Evolutionary conservation across 2,329 filamentous ascomycete genomes (phyloP), one percentile per base, ranked within the genome.

Genomic region (Aaosphaeria arxii): DNA sequence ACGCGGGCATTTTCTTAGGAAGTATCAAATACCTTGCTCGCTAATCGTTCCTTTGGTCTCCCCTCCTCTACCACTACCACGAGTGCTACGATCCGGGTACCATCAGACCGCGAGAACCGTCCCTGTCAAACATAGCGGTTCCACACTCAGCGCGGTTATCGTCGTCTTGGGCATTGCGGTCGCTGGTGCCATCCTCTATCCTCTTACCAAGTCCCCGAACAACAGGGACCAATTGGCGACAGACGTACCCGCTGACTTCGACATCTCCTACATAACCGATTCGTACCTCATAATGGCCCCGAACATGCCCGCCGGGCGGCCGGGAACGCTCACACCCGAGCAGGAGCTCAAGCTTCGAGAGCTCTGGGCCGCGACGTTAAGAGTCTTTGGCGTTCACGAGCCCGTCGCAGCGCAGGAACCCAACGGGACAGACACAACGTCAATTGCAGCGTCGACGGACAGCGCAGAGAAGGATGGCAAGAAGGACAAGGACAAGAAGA

Each of bases 311-410:
- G 81, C 86, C 35, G 94, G 94, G 45, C 85, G 91, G 52, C 82
- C 90, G 46, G 91, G 89, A 50, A 96, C 89, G 58, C 78, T 99
- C 49, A 96, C 91, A n/a, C 71, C 84, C 3, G 91, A 96, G 53
- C 85, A 99, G 73, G 89, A 96, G 62, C 81, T 82, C 54, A 96
- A 95, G 74, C 77, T 99, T 49, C 88, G 87, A 62, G 87, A 95
- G 70, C 81, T 97, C 57, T 99, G 94, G 94, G 72, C 80, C 11
- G 76, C 85, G 46, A 79, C 90, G 36, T 80, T 95, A 56, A 85
- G 87, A 53, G 78, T 96, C 40, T 91, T 88, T 66, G 88, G 87
- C 30, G 79, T 91, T 46, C 58, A 63, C 9, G 62, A 64, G 13
- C 66, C 58, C 54, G 33, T 24, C 28, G 17, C 55, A 47, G 63